Conservation (phyloP, 192 early-diverging fungal genomes). For the Lunasporangiospora selenospora region DNA sequence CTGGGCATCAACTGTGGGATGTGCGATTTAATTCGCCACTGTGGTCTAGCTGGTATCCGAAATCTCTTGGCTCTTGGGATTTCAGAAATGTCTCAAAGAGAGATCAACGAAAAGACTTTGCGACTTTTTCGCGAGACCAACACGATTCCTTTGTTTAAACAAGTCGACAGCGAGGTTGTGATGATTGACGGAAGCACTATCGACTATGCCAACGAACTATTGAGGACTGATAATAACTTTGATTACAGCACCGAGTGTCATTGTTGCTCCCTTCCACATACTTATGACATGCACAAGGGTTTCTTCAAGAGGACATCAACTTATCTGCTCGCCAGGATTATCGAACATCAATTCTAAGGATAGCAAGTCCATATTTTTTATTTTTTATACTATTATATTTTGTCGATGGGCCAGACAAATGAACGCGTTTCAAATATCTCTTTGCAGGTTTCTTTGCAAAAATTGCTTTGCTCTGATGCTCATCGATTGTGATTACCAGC, state of each 20-base stretch:
- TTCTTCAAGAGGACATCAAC: neutral
- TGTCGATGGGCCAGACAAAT: no score
- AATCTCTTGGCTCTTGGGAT: slow-evolving; percentile 10
- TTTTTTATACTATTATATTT: no score
- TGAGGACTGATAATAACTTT: neutral
- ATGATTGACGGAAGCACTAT: neutral
- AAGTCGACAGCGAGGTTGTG: slow-evolving; percentile 6
- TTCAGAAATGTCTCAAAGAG: slow-evolving; percentile 1
- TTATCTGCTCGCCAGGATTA: neutral
- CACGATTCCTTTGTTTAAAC: neutral
- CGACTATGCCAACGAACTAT: slow-evolving; percentile 2
- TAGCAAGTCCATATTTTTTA: no score
- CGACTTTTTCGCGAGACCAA: slow-evolving; percentile 4
- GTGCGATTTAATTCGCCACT: slow-evolving; percentile 13
- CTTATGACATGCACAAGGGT: slow-evolving; percentile 4
- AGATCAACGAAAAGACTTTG: slow-evolving; percentile 10
- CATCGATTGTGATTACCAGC: no score
- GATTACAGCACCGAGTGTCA: slow-evolving; percentile 4
- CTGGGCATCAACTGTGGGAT: slow-evolving; percentile 15
- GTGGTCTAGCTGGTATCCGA: slow-evolving; percentile 9
- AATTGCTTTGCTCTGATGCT: no score
- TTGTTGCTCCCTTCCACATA: neutral
- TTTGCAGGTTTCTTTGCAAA: no score
- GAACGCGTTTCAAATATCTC: no score
- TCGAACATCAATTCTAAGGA: no score